Evolutionary conservation across 2,329 filamentous ascomycete genomes (phyloP).

Genomic region (Hypoxylon sp.): DNA sequence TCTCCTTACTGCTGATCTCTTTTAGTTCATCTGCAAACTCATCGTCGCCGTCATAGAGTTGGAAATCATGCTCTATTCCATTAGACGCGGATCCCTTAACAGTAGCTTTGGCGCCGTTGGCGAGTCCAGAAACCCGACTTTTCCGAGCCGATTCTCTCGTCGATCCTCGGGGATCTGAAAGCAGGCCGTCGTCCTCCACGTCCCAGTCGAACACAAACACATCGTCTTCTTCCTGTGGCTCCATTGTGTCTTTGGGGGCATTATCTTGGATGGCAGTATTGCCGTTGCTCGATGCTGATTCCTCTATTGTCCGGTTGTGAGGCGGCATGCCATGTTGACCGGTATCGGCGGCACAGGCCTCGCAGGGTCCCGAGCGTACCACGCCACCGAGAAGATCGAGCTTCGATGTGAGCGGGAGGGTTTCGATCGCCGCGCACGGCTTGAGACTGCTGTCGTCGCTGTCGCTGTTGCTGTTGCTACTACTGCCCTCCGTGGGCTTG

Average conservation of each 20-base stretch:
- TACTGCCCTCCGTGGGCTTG: background rate
- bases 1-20: slow-evolving; percentile 6
- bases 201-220: slow-evolving; percentile 7
- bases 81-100: background rate
- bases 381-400: slow-evolving; percentile 2
- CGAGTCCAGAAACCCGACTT: background rate
- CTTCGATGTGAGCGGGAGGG: slow-evolving; percentile 12
- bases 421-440: background rate
- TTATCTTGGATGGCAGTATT: background rate
- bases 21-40: slow-evolving; percentile 18
- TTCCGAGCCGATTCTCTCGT: background rate
- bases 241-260: background rate
- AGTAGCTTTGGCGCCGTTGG: no score
- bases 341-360: slow-evolving; percentile 8
- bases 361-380: slow-evolving; percentile 12
- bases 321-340: background rate
- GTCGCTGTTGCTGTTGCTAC: background rate
- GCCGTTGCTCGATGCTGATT: background rate
- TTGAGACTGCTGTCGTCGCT: background rate
- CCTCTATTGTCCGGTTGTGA: background rate
- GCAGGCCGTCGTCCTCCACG: background rate
- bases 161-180: background rate
- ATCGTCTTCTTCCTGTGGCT: background rate
- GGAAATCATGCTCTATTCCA: background rate
- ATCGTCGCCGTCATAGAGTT: slow-evolving; percentile 19